phyloP scores from a whole-genome alignment of 257 asterid genomes.

The Linaria vulgaris region DNA sequence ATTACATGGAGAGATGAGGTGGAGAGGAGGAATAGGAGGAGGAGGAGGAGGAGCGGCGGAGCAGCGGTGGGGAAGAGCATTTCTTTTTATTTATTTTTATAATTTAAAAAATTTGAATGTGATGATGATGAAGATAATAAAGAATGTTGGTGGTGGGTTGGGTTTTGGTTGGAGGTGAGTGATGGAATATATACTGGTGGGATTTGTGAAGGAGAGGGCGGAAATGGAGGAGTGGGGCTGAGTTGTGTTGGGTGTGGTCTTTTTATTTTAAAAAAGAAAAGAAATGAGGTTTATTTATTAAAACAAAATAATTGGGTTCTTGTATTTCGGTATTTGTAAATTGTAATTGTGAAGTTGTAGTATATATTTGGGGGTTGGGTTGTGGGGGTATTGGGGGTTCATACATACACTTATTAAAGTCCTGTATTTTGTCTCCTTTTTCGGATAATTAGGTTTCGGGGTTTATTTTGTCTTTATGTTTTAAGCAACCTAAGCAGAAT shows the following conservation, averaged over 20 bases:
- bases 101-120: neutral
- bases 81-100: constrained; percentile 20
- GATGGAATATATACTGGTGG: constrained; percentile 25
- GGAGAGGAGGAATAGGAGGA: constrained; percentile 10
- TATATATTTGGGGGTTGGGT: too few species aligned
- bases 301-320: too few species aligned
- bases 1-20: constrained; percentile 32
- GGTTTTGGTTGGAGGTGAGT: constrained; percentile 30
- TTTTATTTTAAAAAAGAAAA: constrained; percentile 3
- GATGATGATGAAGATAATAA: constrained; percentile 13
- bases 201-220: constrained; percentile 25
- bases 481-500: too few species aligned
- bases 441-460: too few species aligned
- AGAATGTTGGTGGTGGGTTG: constrained; percentile 28
- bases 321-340: too few species aligned
- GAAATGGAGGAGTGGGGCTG: constrained; percentile 11
- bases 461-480: too few species aligned
- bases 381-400: too few species aligned
- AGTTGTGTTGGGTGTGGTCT: constrained; percentile 22
- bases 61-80: constrained; percentile 12
- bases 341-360: too few species aligned
- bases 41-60: constrained; percentile 20
- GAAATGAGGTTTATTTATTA: too few species aligned
- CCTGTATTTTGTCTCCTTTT: too few species aligned
- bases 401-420: too few species aligned